phyloP scores from a whole-genome alignment of 2,329 filamentous ascomycete species.

The Beauveria sp. region DNA sequence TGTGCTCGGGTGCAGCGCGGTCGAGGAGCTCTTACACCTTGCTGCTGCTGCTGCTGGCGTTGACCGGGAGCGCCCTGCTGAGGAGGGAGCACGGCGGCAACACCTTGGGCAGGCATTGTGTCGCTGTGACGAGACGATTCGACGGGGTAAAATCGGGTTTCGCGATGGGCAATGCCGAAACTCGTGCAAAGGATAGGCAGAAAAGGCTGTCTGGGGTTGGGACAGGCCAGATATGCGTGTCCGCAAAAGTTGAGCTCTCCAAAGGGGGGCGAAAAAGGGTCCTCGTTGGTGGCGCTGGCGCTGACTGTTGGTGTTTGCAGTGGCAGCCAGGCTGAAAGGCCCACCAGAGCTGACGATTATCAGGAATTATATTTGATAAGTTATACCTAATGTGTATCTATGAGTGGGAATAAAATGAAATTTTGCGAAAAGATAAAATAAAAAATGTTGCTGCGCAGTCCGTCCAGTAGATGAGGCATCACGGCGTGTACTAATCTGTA shows the following conservation, averaged over 20 bases:
- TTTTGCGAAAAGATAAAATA: no score
- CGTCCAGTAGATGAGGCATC: no score
- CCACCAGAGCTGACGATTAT: no score
- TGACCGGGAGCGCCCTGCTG: constrained; percentile 7
- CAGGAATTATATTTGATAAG: no score
- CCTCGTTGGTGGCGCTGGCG: background rate
- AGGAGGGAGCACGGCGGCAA: constrained; percentile 10
- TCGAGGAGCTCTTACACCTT: constrained; percentile 13
- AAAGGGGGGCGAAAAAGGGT: background rate
- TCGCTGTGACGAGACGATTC: background rate
- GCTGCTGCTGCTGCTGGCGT: constrained; percentile 12
- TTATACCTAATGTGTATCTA: no score
- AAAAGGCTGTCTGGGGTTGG: background rate
- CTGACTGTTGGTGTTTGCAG: background rate
- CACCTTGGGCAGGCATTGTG: constrained; percentile 7
- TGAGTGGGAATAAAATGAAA: no score
- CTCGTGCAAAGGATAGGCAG: background rate
- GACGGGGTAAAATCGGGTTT: background rate
- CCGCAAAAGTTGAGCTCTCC: background rate
- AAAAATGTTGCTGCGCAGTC: no score
- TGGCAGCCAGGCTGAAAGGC: no score
- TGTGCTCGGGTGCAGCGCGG: background rate
- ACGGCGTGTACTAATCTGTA: no score
- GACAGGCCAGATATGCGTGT: constrained; percentile 4
- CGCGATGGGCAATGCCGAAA: background rate